Base-by-base conservation (phyloP, 2,329 filamentous ascomycete species). In the Chaetomium olivaceum region DNA sequence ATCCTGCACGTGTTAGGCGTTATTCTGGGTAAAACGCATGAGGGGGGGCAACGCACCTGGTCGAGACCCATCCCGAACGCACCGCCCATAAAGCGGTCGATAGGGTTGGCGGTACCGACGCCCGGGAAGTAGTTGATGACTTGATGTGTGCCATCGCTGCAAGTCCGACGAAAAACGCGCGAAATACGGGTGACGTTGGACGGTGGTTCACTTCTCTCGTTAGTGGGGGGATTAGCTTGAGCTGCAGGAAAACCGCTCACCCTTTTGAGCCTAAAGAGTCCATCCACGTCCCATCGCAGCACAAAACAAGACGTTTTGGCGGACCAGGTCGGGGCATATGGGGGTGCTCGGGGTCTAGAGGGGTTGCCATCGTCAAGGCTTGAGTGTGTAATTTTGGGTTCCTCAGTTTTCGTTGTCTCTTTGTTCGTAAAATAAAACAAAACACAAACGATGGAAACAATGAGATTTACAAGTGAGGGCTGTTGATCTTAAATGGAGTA, bases 271-370 rank as follows among this genome's bases (percentile, higher is more conserved):
- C 74, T n/a, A 75, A 27, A 9, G 74, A 73, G 61, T 76, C 73
- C 70, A 74, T 72, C 75, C 75, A 77, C 0, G 75, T 76, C 23
- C 75, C 75, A 61, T 77, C 75, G 57, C 75, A 76, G 48, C 74
- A 76, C 19, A 76, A 60, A 25, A 77, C 69, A 27, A 76, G 67
- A 1, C 74, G 71, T 64, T 76, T 76, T 14, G 65, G 70, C 14
- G 19, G 11, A 2, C 63, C 63, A 23, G 27, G 39, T 2, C 21
- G 54, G 21, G 50, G n/a, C 6, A 48, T n/a, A 36, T 55, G 46
- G 19, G 57, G 60, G 16, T 57, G 39, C 12, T 55, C 12, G 5
- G 56, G 43, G 16, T 65, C 56, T 48, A 66, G 29, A 16, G 67
- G 63, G 4, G 63, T 63, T 14, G 65, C 63, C 65, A 67, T 69